Conservation (phyloP, 148 eudicot genomes). For the Cornus florida region DNA sequence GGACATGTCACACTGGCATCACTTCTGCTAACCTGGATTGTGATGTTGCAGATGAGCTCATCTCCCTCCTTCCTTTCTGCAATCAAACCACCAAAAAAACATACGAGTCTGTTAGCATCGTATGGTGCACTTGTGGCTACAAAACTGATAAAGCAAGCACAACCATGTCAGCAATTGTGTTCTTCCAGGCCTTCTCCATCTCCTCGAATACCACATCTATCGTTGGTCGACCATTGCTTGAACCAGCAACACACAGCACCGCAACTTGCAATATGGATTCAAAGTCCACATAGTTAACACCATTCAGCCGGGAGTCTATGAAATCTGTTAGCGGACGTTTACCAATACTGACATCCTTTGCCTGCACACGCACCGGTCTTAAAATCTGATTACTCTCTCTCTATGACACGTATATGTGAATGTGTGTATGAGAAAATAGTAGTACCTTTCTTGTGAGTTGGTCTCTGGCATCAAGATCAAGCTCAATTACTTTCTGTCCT, state of each 20-base stretch:
- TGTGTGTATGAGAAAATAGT: background rate
- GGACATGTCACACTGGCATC: conserved; percentile 19
- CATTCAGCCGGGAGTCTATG: conserved; percentile 34
- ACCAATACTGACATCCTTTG: conserved; percentile 47
- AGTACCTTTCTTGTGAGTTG: conserved; percentile 50
- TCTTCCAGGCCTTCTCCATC: conserved; percentile 41
- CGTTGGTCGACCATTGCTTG: conserved; percentile 45
- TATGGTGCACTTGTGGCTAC: background rate
- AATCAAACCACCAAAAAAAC: background rate
- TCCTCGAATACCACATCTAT: conserved; percentile 37
- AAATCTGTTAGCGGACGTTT: conserved; percentile 40
- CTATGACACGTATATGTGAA: background rate
- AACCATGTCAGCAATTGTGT: conserved; percentile 25
- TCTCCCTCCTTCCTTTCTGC: conserved; percentile 16
- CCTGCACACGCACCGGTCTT: conserved; percentile 21
- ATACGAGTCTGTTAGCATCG: background rate
- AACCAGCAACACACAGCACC: conserved; percentile 46
- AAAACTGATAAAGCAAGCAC: background rate
- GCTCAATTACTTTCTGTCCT: conserved; percentile 47
- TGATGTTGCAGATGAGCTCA: conserved; percentile 11
- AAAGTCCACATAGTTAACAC: conserved; percentile 32
- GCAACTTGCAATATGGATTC: conserved; percentile 46
- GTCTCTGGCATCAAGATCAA: conserved; percentile 50
- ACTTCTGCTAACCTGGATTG: conserved; percentile 22
- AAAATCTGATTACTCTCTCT: background rate